Base-by-base conservation (phyloP, 768 basidiomycete species). In the Agaricus blazei region DNA sequence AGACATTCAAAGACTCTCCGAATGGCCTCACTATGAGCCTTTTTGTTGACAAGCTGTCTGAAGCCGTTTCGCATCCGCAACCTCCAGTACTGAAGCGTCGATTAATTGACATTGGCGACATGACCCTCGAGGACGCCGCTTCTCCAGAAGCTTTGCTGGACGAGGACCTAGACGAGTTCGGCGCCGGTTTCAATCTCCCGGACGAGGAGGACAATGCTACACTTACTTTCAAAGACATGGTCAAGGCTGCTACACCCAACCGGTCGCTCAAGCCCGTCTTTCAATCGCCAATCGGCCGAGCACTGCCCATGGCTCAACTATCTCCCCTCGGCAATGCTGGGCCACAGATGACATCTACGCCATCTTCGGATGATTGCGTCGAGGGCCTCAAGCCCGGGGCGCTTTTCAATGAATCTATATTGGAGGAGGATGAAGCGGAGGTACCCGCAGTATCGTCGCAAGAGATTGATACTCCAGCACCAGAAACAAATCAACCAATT, bases 101-200 rank as follows among this genome's bases (percentile, higher is more conserved):
- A 34, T 72, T 80, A 38, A 66, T 80, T 36, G 80, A 81, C 63
- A 63, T 82, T 46, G 80, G 80, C 27, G 80, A 82, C 57, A 66
- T 73, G 9, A 78, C 79, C 0, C 61, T 75, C 27, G 71, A 73
- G 47, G 72, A 76, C 46, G 60, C 67, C 9, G 66, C 66, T 23
- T 44, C 28, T 19, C 65, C 68, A 7, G 62, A 64, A 48, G 63
- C 67, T 28, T 58, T 72, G 46, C 62, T 71, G 19, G 67, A 64
- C 11, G 70, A 71, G 44, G 67, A 68, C n/a, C 54, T 65, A 3
- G 66, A 65, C 9, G 62, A 63, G 34, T 56, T 65, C 15, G 59
- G 58, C 26, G 58, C 57, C 4, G 58, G 59, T 9, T 52, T 65
- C 15, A 51, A 54, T 27, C 53, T 47, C 9, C 52, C 57, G 15